A percentile compares a stretch with the other conserved stretches of the same genome.
Evolutionary conservation across 371 early-diverging fungal genomes (phyloP).

Genomic region (Ordospora colligata): DNA sequence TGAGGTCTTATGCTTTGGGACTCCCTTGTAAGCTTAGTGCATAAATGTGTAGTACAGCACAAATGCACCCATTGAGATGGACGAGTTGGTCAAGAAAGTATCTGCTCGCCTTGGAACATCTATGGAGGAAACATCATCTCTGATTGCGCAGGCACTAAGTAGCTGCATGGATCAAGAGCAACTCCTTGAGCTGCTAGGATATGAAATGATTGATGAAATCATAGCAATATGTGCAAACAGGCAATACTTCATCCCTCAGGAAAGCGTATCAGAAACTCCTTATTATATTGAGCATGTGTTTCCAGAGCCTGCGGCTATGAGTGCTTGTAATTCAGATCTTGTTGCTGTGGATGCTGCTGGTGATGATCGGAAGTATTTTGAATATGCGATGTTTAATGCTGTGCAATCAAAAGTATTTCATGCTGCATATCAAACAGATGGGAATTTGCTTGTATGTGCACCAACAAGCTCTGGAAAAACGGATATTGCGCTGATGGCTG

Average conservation of each 20-base stretch:
- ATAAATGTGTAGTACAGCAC: not conserved
- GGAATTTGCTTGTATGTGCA: slow-evolving; percentile 83
- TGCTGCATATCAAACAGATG: slow-evolving; percentile 71
- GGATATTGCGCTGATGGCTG: slow-evolving; percentile 72
- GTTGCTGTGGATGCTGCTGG: not conserved
- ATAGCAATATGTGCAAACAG: slow-evolving; percentile 22
- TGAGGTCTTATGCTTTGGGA: not conserved
- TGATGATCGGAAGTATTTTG: slow-evolving; percentile 41
- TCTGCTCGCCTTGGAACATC: slow-evolving; percentile 30
- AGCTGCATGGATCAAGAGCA: slow-evolving; percentile 38
- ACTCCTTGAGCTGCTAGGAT: slow-evolving; percentile 56
- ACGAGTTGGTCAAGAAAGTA: slow-evolving; percentile 23
- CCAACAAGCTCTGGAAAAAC: slow-evolving; percentile 95
- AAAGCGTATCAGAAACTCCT: not conserved
- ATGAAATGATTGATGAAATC: slow-evolving; percentile 46
- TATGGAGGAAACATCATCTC: slow-evolving; percentile 24
- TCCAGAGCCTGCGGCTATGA: slow-evolving; percentile 17
- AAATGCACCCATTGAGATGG: slow-evolving; percentile 15
- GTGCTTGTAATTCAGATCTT: not conserved
- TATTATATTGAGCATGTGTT: slow-evolving; percentile 40
- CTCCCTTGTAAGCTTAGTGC: not conserved
- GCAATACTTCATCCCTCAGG: slow-evolving; percentile 7
- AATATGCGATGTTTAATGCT: slow-evolving; percentile 75
- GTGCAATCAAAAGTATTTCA: slow-evolving; percentile 94
- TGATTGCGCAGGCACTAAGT: slow-evolving; percentile 37